Evolutionary conservation across 169 alveolate species (phyloP), one percentile per base, ranked within the genome.

Genomic region (Plasmodium adleri): DNA sequence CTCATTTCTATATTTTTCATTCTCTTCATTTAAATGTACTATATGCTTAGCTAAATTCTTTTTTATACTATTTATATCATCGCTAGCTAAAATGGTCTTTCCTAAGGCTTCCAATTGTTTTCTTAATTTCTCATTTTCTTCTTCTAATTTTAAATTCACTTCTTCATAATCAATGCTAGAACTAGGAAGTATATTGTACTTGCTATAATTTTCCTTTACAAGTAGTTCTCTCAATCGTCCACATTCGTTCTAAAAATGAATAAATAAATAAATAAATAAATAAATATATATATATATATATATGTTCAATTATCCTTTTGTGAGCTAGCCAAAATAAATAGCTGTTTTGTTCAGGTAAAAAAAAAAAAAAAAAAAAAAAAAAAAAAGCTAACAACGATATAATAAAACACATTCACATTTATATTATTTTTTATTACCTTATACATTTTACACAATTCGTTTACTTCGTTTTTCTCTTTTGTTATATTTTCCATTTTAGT

Each of bases 1-100:
- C 12, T 78, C 76, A 3, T 78, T 68, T 32, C 70, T 64, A 54
- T 63, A 78, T 66, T 78, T 78, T 63, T 78, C 89, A 28, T 78
- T 78, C 26, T 78, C 89, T 3, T 78, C 89, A 64, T 78, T 43
- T n/a, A 78, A 43, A 52, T 28, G 28, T 2, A 78, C 59, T 56
- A 78, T 47, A n/a, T 78, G 89, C 9, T 22, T 78, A 0, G 89
- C 89, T 7, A 78, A 47, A 1, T 64, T 13, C 54, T 78, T 78
- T 52, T 78, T 78, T 24, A 64, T 32, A 3, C 89, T 76, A 78
- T 50, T 67, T 12, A 64, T 45, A 20, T 78, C 89, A 47, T 78
- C 49, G 39, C 78, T 78, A 2, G 89, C 64, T 7, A 78, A 71
- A 70, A 78, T 63, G 1, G 78, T 68, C 20, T 78, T 78, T 1